phyloP scores from a whole-genome alignment of 805 yeast species.

The Nakazawaea ambrosiae region DNA sequence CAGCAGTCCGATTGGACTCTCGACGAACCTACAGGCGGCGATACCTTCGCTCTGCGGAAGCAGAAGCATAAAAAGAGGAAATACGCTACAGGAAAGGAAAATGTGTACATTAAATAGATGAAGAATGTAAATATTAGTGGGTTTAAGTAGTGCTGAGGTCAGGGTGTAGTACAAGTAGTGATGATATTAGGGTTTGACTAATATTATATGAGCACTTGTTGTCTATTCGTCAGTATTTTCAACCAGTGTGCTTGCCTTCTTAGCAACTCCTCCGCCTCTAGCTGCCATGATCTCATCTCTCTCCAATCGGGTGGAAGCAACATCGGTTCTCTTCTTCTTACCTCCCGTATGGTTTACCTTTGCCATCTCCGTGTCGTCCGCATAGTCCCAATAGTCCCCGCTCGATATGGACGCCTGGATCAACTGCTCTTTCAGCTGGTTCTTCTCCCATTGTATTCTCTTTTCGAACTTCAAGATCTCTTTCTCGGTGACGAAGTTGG shows the following conservation, averaged over 20 bases:
- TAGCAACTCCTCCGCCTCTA: slow-evolving; percentile 6
- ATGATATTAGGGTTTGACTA: no score
- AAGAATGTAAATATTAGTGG: no score
- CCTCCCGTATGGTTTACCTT: slow-evolving; percentile 9
- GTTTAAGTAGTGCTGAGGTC: no score
- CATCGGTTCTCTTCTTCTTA: slow-evolving; percentile 9
- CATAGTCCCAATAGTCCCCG: slow-evolving; percentile 21
- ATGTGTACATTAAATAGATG: not conserved
- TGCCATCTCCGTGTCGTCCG: slow-evolving; percentile 18
- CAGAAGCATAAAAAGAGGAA: slow-evolving; percentile 6
- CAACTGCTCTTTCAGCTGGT: slow-evolving; percentile 22
- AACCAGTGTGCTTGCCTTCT: no score
- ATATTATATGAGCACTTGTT: no score
- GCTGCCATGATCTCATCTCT: slow-evolving; percentile 5
- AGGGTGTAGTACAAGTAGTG: no score
- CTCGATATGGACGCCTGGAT: slow-evolving; percentile 25
- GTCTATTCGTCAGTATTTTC: no score
- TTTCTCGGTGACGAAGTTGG: slow-evolving; percentile 27
- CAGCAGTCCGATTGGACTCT: not conserved
- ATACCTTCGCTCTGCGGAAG: no score
- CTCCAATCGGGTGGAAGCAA: slow-evolving; percentile 2
- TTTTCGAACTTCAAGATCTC: slow-evolving; percentile 27
- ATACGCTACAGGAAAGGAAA: not conserved
- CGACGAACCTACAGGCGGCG: no score
- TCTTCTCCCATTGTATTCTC: slow-evolving; percentile 23